phyloP scores from a whole-genome alignment of 768 basidiomycete genomes.

The Naematelia aurantialba region DNA sequence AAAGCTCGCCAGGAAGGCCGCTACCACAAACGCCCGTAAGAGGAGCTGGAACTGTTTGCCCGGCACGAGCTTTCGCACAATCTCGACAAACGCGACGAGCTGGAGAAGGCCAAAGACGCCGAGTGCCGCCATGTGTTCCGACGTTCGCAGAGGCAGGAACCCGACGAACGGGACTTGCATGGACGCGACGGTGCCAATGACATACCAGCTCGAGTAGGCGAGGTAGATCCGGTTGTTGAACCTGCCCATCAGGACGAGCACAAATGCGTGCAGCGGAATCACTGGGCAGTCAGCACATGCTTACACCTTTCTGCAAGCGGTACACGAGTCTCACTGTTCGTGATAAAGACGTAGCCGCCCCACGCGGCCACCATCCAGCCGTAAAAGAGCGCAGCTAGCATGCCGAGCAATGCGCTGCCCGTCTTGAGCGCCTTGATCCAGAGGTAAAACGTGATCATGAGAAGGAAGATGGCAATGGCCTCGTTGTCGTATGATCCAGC shows the following conservation, averaged over 20 bases:
- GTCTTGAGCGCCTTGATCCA: constrained; percentile 96
- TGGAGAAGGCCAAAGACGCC: constrained; percentile 96
- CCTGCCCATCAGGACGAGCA: constrained; percentile 91
- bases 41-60: constrained; percentile 88
- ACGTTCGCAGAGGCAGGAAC: constrained; percentile 95
- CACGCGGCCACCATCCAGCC: constrained; percentile 99
- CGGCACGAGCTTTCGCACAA: constrained; percentile 82
- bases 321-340: constrained; percentile 62
- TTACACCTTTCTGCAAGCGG: background rate
- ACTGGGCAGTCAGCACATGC: constrained; percentile 48
- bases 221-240: constrained; percentile 88
- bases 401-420: constrained; percentile 88
- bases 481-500: constrained; percentile 99
- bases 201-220: constrained; percentile 96
- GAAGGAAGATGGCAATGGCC: constrained; percentile 98
- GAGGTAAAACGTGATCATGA: constrained; percentile 96
- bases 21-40: constrained; percentile 65
- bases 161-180: constrained; percentile 99
- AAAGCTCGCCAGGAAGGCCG: constrained; percentile 67
- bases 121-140: constrained; percentile 97
- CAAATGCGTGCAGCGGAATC: constrained; percentile 95
- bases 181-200: constrained; percentile 90
- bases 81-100: constrained; percentile 86
- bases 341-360: constrained; percentile 98
- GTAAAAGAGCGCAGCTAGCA: constrained; percentile 89